Conservation (phyloP, 2,329 filamentous ascomycete species). For the Fusarium nanum region DNA sequence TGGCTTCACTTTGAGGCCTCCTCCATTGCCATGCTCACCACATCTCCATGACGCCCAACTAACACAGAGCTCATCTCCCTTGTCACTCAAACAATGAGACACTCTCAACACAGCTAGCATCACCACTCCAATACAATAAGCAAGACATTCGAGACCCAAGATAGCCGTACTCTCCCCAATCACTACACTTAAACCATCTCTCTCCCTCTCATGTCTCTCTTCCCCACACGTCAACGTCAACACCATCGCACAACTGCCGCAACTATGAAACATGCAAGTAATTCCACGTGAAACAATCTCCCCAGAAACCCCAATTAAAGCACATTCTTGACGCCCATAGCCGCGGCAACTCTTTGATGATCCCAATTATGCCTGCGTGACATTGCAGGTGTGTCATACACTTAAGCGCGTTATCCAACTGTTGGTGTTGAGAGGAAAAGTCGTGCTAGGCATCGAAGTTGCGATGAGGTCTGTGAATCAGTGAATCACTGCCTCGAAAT, state of each 20-base stretch:
- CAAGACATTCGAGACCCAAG: background rate
- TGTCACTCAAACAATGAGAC: no score
- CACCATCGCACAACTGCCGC: conserved; percentile 5
- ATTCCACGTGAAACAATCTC: conserved; percentile 24
- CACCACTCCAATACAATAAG: background rate
- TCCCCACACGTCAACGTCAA: conserved; percentile 18
- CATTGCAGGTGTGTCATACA: conserved; percentile 1
- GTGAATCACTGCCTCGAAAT: conserved; percentile 31
- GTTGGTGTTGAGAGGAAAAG: background rate
- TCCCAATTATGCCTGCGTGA: background rate
- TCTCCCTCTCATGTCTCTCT: background rate
- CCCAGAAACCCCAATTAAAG: conserved; percentile 17
- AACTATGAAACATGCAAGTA: conserved; percentile 20
- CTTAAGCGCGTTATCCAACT: background rate
- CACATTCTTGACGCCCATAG: background rate
- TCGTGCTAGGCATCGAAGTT: background rate
- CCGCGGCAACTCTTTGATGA: conserved; percentile 1
- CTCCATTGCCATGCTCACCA: background rate
- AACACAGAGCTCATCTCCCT: background rate
- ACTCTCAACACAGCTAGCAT: background rate
- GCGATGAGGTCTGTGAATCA: background rate
- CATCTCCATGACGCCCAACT: background rate
- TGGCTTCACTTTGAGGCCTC: background rate
- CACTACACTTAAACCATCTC: background rate
- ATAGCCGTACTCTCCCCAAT: background rate